phyloP scores from a whole-genome alignment of 176 grass and related monocot genomes.

The Leersia perrieri region DNA sequence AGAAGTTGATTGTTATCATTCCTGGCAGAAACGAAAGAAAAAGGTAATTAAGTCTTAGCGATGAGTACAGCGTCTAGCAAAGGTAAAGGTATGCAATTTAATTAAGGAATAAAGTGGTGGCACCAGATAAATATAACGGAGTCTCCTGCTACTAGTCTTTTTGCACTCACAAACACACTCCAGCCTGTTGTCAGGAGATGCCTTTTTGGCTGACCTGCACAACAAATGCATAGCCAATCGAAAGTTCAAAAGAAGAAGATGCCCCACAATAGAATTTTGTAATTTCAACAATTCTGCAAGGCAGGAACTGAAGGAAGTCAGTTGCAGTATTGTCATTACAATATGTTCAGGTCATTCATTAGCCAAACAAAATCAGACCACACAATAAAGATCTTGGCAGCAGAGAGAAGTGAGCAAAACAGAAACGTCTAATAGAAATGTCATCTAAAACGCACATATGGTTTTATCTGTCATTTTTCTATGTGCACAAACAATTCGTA shows the following conservation, averaged over 20 bases:
- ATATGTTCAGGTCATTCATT: neutral
- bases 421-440: neutral
- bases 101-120: neutral
- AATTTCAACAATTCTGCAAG: conserved; percentile 11
- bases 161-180: conserved; percentile 95
- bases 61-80: neutral
- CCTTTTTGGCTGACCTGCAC: conserved; percentile 94
- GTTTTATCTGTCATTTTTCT: neutral
- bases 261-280: neutral
- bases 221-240: conserved; percentile 14
- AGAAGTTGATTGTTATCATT: conserved; percentile 93
- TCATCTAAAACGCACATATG: conserved; percentile 2
- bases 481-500: neutral
- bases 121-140: conserved; percentile 99
- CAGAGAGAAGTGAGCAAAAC: neutral
- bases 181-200: conserved; percentile 95
- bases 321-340: neutral
- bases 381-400: neutral
- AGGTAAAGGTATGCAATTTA: neutral
- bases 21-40: conserved; percentile 40
- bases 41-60: neutral
- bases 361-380: neutral
- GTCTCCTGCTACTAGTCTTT: conserved; percentile 83
- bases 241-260: conserved; percentile 1
- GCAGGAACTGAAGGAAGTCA: neutral